Evolutionary conservation across 768 basidiomycete species (phyloP).

Genomic region (Pulveroboletus sp.): DNA sequence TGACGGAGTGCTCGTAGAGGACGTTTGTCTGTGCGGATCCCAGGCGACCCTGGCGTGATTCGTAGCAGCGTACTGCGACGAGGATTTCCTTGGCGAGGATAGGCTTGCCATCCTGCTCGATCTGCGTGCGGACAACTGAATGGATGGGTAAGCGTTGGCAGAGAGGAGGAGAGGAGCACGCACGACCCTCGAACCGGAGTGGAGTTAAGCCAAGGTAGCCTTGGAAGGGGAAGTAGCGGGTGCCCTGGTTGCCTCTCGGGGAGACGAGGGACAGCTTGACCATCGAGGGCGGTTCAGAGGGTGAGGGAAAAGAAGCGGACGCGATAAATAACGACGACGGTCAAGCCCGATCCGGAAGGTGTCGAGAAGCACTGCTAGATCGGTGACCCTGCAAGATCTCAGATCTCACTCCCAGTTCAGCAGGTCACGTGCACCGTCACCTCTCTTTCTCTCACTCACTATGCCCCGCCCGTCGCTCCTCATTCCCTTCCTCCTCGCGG

Average conservation of each 20-base stretch:
- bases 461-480: conserved; percentile 65
- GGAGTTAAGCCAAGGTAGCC: conserved; percentile 82
- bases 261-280: conserved; percentile 67
- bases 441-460: not conserved
- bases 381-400: conserved; percentile 26
- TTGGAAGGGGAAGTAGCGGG: conserved; percentile 67
- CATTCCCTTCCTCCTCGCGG: conserved; percentile 77
- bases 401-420: conserved; percentile 14
- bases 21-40: conserved; percentile 56
- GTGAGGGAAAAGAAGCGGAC: conserved; percentile 30
- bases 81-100: conserved; percentile 63
- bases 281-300: conserved; percentile 39
- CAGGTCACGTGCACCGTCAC: conserved; percentile 22
- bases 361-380: conserved; percentile 31
- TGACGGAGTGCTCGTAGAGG: conserved; percentile 61
- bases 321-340: conserved; percentile 32
- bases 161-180: conserved; percentile 25
- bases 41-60: conserved; percentile 63
- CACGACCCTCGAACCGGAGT: conserved; percentile 72
- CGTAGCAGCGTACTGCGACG: conserved; percentile 81
- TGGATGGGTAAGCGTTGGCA: not conserved
- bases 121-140: conserved; percentile 63
- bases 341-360: conserved; percentile 23
- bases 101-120: conserved; percentile 66
- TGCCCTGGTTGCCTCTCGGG: conserved; percentile 64